These are phyloP conservation scores for Colletotrichum horii DNA, from an alignment of 2,329 filamentous ascomycete species.

Conservation along the genomic window DNA sequence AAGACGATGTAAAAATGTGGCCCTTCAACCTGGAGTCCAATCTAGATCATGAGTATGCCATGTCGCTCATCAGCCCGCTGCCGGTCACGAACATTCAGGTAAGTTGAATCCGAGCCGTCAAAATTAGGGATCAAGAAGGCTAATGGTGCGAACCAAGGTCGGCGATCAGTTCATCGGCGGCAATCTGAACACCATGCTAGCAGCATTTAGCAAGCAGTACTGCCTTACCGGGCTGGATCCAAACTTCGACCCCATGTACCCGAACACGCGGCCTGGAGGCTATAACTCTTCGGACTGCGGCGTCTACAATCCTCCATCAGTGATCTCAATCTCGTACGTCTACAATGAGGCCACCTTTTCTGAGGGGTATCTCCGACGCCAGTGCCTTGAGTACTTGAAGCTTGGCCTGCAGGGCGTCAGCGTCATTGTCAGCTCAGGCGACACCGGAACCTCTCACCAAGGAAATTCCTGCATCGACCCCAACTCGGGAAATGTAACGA, in stretches of 20 bases:
- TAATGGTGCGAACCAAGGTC: neutral
- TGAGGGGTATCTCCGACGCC: constrained; percentile 46
- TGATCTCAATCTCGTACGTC: neutral
- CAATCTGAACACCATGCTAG: constrained; percentile 3
- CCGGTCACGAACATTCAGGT: constrained; percentile 1
- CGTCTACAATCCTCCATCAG: neutral
- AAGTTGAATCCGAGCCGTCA: neutral
- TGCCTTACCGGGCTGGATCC: neutral
- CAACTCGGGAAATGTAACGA: neutral
- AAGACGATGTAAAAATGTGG: neutral
- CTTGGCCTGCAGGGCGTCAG: constrained; percentile 44
- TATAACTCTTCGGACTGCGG: neutral
- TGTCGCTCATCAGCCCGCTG: neutral
- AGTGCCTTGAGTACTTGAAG: constrained; percentile 47
- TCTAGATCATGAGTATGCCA: neutral
- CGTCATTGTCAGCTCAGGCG: constrained; percentile 41
- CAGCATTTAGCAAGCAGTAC: neutral
- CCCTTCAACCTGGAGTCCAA: constrained; percentile 1
- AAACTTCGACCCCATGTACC: neutral
- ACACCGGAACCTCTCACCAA: constrained; percentile 30
- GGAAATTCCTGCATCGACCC: constrained; percentile 8
- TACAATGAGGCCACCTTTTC: neutral
- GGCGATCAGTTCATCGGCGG: neutral
- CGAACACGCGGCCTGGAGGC: neutral
- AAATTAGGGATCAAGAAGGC: neutral